Percentiles rank a stretch among this genome's conserved stretches.
Evolutionary conservation across 176 grass and related monocot genomes (phyloP).

Genomic region (Oropetium thomaeum): DNA sequence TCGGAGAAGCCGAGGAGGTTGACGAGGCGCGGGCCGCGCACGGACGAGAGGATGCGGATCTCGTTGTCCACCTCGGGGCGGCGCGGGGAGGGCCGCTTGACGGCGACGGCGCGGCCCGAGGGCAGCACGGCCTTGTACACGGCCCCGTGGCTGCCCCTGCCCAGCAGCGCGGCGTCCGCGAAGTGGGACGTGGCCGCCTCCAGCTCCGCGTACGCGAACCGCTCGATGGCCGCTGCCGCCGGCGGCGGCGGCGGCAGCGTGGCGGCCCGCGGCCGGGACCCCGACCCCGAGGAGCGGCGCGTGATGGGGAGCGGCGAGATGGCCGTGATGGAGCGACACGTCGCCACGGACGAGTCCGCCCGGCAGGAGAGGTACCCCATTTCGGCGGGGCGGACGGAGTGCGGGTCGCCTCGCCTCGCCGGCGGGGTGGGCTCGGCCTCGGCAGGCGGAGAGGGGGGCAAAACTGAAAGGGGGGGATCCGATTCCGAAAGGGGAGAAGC

Average conservation of each 20-base stretch:
- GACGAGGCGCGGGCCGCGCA: slow-evolving; percentile 74
- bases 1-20: slow-evolving; percentile 87
- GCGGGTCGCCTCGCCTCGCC: no score
- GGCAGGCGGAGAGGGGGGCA: neutral
- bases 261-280: neutral
- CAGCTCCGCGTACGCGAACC: slow-evolving; percentile 77
- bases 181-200: slow-evolving; percentile 78
- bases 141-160: slow-evolving; percentile 86
- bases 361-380: slow-evolving; percentile 99
- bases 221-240: no score
- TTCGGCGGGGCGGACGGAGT: no score
- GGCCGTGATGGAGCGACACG: slow-evolving; percentile 85
- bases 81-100: slow-evolving; percentile 88
- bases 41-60: slow-evolving; percentile 79
- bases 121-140: slow-evolving; percentile 91
- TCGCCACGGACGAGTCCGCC: slow-evolving; percentile 82
- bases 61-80: slow-evolving; percentile 98
- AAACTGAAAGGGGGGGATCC: neutral
- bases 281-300: neutral
- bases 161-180: slow-evolving; percentile 68
- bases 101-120: slow-evolving; percentile 71
- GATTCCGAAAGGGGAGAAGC: no score
- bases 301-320: slow-evolving; percentile 52
- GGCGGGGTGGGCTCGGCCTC: no score
- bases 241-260: neutral